phyloP scores from a whole-genome alignment of 345 rosid species.

The Eucalyptus caleyi region DNA sequence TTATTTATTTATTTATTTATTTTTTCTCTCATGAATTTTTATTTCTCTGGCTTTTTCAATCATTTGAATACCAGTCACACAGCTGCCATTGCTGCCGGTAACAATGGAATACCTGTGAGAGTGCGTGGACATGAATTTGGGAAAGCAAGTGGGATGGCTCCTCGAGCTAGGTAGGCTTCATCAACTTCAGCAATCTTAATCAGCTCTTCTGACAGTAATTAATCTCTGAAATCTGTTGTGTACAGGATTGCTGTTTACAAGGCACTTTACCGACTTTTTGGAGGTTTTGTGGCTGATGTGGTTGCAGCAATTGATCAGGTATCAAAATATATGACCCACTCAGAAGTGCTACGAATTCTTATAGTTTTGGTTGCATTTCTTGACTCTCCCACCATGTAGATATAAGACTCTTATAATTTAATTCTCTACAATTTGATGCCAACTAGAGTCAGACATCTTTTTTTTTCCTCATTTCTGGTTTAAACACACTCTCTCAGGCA shows the following conservation, averaged over 20 bases:
- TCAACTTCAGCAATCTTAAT: not conserved
- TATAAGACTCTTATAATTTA: not conserved
- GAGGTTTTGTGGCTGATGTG: slow-evolving; percentile 95
- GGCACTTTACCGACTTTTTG: slow-evolving; percentile 92
- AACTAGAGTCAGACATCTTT: not conserved
- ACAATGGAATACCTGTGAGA: slow-evolving; percentile 94
- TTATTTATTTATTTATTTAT: not conserved
- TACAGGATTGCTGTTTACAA: slow-evolving; percentile 44
- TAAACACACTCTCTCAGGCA: not conserved
- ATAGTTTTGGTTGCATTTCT: not conserved
- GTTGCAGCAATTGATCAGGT: slow-evolving; percentile 99
- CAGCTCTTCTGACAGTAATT: not conserved
- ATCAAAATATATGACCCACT: not conserved
- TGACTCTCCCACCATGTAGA: not conserved
- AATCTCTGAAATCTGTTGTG: not conserved
- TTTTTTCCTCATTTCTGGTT: not conserved
- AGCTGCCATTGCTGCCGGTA: slow-evolving; percentile 98
- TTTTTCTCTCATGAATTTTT: slow-evolving; percentile 3
- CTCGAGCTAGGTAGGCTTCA: slow-evolving; percentile 77
- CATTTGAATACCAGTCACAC: slow-evolving; percentile 53
- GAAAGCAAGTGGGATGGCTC: slow-evolving; percentile 99
- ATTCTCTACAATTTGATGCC: not conserved
- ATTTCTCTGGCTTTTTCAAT: not conserved
- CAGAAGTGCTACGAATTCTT: not conserved
- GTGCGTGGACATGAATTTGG: slow-evolving; percentile 94